phyloP scores from a whole-genome alignment of 2,329 filamentous ascomycete species.

The Cercospora berteroae region DNA sequence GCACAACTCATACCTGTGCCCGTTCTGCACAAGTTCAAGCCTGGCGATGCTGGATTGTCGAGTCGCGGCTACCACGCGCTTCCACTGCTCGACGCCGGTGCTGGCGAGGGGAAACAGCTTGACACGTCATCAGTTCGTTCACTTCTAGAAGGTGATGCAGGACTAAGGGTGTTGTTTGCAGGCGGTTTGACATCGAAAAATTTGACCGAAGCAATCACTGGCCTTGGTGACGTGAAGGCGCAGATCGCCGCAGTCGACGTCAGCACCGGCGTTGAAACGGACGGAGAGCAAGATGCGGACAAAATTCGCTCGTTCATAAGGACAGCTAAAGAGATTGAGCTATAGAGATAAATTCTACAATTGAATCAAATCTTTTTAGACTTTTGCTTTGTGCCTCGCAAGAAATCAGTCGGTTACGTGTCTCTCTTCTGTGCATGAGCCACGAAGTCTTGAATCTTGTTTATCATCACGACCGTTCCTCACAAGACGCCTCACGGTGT shows the following conservation, averaged over 20 bases:
- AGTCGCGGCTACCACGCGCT: constrained; percentile 77
- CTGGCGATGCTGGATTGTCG: constrained; percentile 68
- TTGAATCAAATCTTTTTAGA: neutral
- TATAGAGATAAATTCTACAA: constrained; percentile 15
- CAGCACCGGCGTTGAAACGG: constrained; percentile 82
- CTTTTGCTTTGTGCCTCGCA: neutral
- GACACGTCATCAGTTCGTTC: constrained; percentile 68
- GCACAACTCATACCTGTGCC: constrained; percentile 84
- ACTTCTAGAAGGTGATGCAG: constrained; percentile 64
- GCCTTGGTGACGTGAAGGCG: constrained; percentile 57
- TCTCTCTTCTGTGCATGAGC: neutral
- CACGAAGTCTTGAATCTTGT: neutral
- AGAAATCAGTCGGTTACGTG: neutral
- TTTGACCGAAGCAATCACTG: constrained; percentile 63
- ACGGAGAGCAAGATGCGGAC: constrained; percentile 73
- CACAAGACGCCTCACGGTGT: neutral
- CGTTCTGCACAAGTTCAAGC: constrained; percentile 82
- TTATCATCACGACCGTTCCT: neutral
- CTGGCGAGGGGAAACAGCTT: constrained; percentile 75
- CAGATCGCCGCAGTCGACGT: constrained; percentile 84
- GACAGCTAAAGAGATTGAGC: constrained; percentile 58
- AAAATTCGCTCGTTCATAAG: constrained; percentile 81
- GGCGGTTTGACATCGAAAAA: constrained; percentile 82
- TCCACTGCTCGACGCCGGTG: constrained; percentile 81
- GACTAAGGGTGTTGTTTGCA: constrained; percentile 75